Evolutionary conservation across 495 filamentous ascomycete species (phyloP).

Genomic region (Penicillium cosmopolitanum): DNA sequence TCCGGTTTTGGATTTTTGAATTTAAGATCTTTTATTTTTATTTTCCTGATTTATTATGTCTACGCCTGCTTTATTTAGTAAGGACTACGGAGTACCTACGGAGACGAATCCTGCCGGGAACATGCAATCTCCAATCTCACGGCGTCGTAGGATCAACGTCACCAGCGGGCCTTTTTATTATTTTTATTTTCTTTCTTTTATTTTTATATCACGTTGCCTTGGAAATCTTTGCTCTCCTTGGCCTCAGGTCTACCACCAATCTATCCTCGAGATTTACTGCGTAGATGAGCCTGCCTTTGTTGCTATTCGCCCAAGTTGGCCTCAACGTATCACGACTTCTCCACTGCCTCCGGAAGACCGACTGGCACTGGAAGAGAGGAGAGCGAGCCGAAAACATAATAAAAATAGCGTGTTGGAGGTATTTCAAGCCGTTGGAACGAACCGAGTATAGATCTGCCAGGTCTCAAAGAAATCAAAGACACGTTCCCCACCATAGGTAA

Average conservation of each 20-base stretch:
- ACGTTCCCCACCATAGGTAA: slow-evolving; percentile 2
- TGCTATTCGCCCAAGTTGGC: slow-evolving; percentile 1
- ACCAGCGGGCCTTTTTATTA: slow-evolving; percentile 3
- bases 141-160: slow-evolving; percentile 6
- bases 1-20: not conserved
- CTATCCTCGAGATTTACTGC: not conserved
- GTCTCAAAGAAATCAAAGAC: not conserved
- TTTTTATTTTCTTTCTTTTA: slow-evolving; percentile 1
- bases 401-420: not conserved
- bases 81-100: not conserved
- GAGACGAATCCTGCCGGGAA: slow-evolving; percentile 2
- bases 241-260: not conserved
- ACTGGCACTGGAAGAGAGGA: slow-evolving; percentile 3
- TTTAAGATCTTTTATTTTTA: not conserved
- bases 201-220: slow-evolving; percentile 12
- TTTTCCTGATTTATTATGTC: not conserved
- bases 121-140: not conserved
- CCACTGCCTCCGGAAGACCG: slow-evolving; percentile 27
- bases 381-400: not conserved
- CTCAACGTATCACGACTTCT: slow-evolving; percentile 31
- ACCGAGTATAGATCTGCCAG: slow-evolving; percentile 18
- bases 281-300: not conserved
- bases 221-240: not conserved
- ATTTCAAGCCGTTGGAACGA: slow-evolving; percentile 14
- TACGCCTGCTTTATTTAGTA: not conserved